Conservation (phyloP, 805 yeast genomes). For the Kodamaea fukazawae region DNA sequence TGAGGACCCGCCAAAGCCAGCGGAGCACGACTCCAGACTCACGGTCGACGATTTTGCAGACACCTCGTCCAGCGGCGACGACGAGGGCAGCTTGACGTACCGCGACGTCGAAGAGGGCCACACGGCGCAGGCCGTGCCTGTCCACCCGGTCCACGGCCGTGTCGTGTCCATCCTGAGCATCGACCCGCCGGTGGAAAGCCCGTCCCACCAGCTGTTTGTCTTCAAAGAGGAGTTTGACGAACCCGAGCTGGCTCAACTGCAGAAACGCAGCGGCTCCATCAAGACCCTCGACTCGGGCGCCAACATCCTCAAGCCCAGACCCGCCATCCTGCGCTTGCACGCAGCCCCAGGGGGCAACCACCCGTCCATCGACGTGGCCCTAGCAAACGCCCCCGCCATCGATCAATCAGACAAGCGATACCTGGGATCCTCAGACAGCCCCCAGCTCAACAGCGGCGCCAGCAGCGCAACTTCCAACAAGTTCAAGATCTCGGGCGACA, state of each 20-base stretch:
- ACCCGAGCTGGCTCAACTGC: not conserved
- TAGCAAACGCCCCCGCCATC: conserved; percentile 5
- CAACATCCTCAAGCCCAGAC: conserved; percentile 2
- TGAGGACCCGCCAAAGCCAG: conserved; percentile 2
- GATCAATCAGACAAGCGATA: conserved; percentile 9
- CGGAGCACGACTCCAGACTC: conserved; percentile 6
- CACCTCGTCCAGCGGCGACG: conserved; percentile 21
- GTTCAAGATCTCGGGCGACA: conserved; percentile 14
- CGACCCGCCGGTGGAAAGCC: not conserved
- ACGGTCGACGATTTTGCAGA: conserved; percentile 40
- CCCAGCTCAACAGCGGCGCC: conserved; percentile 8
- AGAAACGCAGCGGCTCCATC: conserved; percentile 1
- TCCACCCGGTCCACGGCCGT: not conserved
- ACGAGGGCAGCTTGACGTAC: conserved; percentile 4
- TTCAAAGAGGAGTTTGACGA: conserved; percentile 33
- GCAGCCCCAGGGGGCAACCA: conserved; percentile 1
- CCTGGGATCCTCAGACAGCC: conserved; percentile 9
- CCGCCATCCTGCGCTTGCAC: not conserved
- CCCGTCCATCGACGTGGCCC: conserved; percentile 13
- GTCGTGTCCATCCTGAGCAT: no score
- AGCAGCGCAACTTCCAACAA: conserved; percentile 10
- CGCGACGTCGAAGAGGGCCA: conserved; percentile 13
- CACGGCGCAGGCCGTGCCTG: not conserved
- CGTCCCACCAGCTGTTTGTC: conserved; percentile 15
- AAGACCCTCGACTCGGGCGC: conserved; percentile 6